phyloP scores from a whole-genome alignment of 2,329 filamentous ascomycete species.

The Dichotomopilus funicola region DNA sequence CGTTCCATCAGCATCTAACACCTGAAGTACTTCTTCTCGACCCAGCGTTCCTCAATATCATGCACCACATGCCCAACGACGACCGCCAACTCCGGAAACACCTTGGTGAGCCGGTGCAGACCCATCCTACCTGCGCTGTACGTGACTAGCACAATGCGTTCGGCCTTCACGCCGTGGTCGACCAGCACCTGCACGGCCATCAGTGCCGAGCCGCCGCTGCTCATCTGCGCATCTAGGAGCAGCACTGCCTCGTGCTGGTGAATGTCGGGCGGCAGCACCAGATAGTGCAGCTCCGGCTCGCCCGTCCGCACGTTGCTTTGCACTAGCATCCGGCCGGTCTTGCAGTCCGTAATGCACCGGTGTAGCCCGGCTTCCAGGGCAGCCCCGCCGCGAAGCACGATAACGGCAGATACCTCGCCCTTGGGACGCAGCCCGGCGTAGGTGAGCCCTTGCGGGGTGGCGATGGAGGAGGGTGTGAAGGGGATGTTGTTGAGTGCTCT shows the following conservation, averaged over 20 bases:
- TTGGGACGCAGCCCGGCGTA: conserved; percentile 67
- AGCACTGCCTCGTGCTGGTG: conserved; percentile 71
- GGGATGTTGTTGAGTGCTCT: conserved; percentile 72
- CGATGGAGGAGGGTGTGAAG: conserved; percentile 57
- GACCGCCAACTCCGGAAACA: conserved; percentile 81
- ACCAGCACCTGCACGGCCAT: conserved; percentile 97
- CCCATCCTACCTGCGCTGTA: conserved; percentile 83
- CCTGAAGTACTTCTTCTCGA: conserved; percentile 85
- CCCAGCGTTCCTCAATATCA: conserved; percentile 80
- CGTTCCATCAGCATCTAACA: conserved; percentile 47
- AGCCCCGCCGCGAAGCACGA: conserved; percentile 81
- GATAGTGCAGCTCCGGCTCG: conserved; percentile 88
- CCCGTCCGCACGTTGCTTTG: conserved; percentile 80
- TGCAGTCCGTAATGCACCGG: conserved; percentile 86
- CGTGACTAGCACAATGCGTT: conserved; percentile 85
- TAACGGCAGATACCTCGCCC: conserved; percentile 76
- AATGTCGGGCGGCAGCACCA: conserved; percentile 71
- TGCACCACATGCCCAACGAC: conserved; percentile 77
- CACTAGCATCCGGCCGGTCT: conserved; percentile 81
- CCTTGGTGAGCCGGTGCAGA: conserved; percentile 75
- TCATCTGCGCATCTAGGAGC: conserved; percentile 90
- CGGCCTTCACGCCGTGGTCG: conserved; percentile 81
- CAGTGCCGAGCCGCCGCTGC: conserved; percentile 72
- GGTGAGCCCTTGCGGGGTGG: conserved; percentile 61
- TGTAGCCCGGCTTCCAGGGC: conserved; percentile 83